phyloP scores from a whole-genome alignment of 768 basidiomycete genomes.

The Russula emetica region DNA sequence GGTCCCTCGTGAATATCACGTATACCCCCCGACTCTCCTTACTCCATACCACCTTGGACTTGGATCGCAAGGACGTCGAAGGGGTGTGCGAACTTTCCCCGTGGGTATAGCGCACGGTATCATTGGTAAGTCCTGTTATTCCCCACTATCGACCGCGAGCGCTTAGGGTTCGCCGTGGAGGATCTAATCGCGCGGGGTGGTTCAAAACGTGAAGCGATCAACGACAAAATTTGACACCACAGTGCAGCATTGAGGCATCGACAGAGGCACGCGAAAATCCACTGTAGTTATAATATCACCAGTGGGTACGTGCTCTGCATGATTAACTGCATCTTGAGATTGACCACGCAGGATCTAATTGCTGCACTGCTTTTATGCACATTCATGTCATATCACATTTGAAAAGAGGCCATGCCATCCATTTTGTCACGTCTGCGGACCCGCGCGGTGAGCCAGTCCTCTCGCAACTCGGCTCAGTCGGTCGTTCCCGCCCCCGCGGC shows the following conservation, averaged over 20 bases:
- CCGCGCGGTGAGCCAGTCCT: conserved; percentile 29
- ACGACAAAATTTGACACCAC: background rate
- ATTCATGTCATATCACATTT: background rate
- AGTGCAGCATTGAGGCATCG: background rate
- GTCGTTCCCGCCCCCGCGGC: conserved; percentile 16
- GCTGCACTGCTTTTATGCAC: background rate
- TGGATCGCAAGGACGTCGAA: background rate
- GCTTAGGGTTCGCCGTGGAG: background rate
- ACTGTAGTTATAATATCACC: background rate
- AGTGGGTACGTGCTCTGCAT: background rate
- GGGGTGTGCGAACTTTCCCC: background rate
- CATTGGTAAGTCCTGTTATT: background rate
- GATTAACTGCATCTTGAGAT: background rate
- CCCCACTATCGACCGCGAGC: background rate
- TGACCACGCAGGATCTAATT: conserved; percentile 4
- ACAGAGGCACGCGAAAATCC: background rate
- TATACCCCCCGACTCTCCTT: background rate
- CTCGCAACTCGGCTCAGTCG: conserved; percentile 24
- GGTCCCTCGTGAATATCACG: background rate
- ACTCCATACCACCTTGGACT: background rate
- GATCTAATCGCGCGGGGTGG: background rate
- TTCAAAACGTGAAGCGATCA: conserved; percentile 15
- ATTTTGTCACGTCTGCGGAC: conserved; percentile 37
- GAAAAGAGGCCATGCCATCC: conserved; percentile 29
- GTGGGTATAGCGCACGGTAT: background rate